Conservation (phyloP, 805 yeast genomes). For the Candida coleopterorum region DNA sequence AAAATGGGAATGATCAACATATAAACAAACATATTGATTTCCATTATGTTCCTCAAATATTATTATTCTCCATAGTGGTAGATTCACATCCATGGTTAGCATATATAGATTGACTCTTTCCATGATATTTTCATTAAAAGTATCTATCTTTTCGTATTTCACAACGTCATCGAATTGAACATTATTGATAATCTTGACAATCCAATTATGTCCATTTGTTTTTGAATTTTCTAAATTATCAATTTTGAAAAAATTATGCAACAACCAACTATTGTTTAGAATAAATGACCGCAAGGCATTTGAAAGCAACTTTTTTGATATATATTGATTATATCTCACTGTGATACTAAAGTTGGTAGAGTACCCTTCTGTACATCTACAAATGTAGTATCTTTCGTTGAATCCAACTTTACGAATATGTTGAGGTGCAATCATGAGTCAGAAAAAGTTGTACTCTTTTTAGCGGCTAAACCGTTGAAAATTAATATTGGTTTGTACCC, state of each 20-base stretch:
- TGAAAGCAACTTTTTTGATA: conserved; percentile 11
- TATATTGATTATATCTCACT: conserved; percentile 12
- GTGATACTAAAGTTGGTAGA: conserved; percentile 20
- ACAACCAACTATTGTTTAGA: conserved; percentile 13
- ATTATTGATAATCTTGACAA: conserved; percentile 11
- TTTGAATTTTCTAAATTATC: conserved; percentile 8
- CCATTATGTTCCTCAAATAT: conserved; percentile 11
- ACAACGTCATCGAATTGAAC: conserved; percentile 18
- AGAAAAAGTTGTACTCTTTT: not conserved
- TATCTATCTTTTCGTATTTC: conserved; percentile 5
- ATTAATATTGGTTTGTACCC: no score
- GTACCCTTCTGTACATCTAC: conserved; percentile 14
- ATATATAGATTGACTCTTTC: conserved; percentile 7
- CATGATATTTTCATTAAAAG: conserved; percentile 12
- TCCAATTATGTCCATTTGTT: conserved; percentile 11
- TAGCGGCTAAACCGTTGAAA: not conserved
- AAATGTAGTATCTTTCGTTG: conserved; percentile 19
- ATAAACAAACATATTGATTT: conserved; percentile 14
- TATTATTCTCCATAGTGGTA: conserved; percentile 19
- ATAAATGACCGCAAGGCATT: conserved; percentile 13
- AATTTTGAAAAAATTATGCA: conserved; percentile 15
- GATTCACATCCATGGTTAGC: conserved; percentile 8
- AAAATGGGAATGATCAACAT: conserved; percentile 23
- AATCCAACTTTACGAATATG: conserved; percentile 15
- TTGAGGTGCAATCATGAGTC: conserved; percentile 6